Conservation (phyloP, 129 eudicot genomes). For the Heracleum sosnowskyi region DNA sequence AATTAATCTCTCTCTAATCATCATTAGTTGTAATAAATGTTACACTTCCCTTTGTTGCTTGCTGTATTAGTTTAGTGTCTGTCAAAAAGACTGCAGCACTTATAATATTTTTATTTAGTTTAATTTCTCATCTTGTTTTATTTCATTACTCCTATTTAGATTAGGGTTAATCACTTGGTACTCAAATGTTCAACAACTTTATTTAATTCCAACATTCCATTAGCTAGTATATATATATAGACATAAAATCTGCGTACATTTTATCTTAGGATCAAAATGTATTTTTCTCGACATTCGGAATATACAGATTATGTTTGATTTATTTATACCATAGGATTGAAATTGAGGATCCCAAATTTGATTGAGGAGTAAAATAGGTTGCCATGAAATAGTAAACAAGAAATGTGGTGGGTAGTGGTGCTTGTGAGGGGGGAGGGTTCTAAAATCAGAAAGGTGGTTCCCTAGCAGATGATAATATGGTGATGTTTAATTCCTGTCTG, state of each 20-base stretch:
- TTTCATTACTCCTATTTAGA: neutral
- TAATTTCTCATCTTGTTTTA: neutral
- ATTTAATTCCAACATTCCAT: neutral
- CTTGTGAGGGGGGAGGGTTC: conserved; percentile 8
- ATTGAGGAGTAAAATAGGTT: neutral
- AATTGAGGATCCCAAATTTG: neutral
- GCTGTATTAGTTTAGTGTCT: conserved; percentile 3
- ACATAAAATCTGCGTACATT: neutral
- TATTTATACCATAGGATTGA: too few relatives aligned
- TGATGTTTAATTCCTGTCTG: conserved; percentile 21
- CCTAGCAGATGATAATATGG: conserved; percentile 3
- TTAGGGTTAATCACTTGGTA: neutral
- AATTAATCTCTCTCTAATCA: conserved; percentile 1
- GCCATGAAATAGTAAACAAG: neutral
- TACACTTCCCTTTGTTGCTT: neutral
- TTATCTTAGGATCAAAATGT: too few relatives aligned
- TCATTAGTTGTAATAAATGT: conserved; percentile 2
- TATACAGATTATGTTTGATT: neutral
- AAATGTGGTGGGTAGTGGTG: conserved; percentile 2
- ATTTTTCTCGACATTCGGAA: too few relatives aligned
- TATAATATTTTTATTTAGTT: neutral
- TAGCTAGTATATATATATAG: too few relatives aligned
- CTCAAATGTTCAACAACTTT: neutral
- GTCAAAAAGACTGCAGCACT: neutral
- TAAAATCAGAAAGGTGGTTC: conserved; percentile 7